Percentiles rank a stretch among this genome's conserved stretches.
phyloP scores from a whole-genome alignment of 805 yeast species.

The Saccharomycopsis guyanensis region DNA sequence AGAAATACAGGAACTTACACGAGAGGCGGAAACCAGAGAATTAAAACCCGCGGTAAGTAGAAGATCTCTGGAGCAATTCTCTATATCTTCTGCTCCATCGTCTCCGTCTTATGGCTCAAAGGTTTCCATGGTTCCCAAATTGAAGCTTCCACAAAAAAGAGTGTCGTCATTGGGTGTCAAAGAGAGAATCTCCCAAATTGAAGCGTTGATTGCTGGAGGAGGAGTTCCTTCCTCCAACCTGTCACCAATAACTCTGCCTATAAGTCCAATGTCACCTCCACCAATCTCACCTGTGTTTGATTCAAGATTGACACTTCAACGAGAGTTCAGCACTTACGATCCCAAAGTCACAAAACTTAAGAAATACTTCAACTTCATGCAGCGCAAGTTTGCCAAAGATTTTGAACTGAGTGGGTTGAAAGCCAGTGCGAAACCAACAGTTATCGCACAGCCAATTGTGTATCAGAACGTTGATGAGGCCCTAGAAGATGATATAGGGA shows the following conservation, averaged over 20 bases:
- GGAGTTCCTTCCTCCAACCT: neutral
- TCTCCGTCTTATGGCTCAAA: slow-evolving; percentile 3
- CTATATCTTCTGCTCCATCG: neutral
- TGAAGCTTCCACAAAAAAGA: neutral
- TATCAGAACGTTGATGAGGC: slow-evolving; percentile 86
- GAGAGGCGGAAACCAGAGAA: slow-evolving; percentile 1
- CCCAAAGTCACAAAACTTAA: slow-evolving; percentile 20
- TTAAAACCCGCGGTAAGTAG: neutral
- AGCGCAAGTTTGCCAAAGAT: slow-evolving; percentile 62
- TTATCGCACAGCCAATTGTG: slow-evolving; percentile 76
- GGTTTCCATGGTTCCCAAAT: slow-evolving; percentile 16
- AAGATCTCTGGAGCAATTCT: neutral
- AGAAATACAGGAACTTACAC: slow-evolving; percentile 3
- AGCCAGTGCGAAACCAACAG: slow-evolving; percentile 60
- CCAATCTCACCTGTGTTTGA: neutral
- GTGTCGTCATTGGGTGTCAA: slow-evolving; percentile 7
- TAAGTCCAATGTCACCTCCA: neutral
- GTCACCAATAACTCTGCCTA: slow-evolving; percentile 7
- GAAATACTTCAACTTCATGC: neutral
- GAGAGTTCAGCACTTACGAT: slow-evolving; percentile 4
- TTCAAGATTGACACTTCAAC: slow-evolving; percentile 11
- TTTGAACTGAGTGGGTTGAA: slow-evolving; percentile 79
- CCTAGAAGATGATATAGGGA: slow-evolving; percentile 43
- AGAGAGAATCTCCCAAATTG: slow-evolving; percentile 21
- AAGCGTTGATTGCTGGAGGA: slow-evolving; percentile 16